Conservation (phyloP, 306 rosid species). For the Potentilla sterilis region DNA sequence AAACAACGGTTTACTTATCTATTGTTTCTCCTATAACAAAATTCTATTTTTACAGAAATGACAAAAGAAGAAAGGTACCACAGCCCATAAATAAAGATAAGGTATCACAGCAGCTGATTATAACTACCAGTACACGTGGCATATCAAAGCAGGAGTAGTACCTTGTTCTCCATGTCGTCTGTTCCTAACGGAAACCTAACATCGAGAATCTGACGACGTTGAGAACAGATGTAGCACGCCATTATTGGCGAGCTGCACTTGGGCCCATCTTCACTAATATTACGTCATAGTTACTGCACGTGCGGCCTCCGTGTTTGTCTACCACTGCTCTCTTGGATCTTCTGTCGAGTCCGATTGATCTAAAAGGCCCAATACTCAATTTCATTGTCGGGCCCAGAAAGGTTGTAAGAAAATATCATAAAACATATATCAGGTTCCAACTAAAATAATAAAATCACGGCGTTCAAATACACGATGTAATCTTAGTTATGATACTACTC, state of each 20-base stretch:
- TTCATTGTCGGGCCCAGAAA: neutral
- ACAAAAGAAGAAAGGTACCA: no score
- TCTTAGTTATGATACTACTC: no score
- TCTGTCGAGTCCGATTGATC: neutral
- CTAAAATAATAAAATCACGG: no score
- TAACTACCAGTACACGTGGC: neutral
- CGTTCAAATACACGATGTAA: no score
- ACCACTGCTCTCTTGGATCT: neutral
- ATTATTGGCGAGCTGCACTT: neutral
- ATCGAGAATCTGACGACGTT: neutral
- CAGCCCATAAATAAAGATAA: neutral
- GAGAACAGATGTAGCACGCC: neutral
- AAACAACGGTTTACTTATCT: no score
- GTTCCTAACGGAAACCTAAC: conserved; percentile 17
- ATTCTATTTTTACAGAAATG: no score
- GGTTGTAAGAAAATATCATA: no score
- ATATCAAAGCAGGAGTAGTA: neutral
- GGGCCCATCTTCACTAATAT: neutral
- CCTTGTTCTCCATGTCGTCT: no score
- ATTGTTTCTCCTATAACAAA: no score
- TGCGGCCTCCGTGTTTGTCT: neutral
- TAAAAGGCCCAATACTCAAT: neutral
- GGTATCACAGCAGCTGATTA: neutral
- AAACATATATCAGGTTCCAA: no score
- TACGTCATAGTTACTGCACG: neutral